A percentile compares a stretch with the other conserved stretches of the same genome.
Conservation (phyloP, 345 rosid genomes). For the Limnanthes douglasii region DNA sequence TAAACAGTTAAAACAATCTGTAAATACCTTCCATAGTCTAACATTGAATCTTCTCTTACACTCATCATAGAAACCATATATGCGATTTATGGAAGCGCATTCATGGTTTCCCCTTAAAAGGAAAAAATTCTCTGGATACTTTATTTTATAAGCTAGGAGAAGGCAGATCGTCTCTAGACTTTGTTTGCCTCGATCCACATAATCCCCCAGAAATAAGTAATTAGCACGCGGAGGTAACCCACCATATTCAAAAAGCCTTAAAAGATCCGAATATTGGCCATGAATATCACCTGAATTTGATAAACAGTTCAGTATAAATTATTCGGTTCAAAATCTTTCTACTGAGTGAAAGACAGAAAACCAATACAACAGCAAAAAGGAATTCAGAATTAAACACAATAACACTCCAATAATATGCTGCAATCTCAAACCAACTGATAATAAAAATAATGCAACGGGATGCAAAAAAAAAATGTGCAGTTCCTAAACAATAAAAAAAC, state of each 20-base stretch:
- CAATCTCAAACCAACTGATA: too few species aligned
- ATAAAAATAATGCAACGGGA: too few species aligned
- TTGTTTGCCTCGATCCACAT: conserved; percentile 65
- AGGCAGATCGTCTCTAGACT: conserved; percentile 52
- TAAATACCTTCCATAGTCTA: conserved; percentile 48
- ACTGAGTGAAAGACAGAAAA: too few species aligned
- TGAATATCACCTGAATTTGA: conserved; percentile 55
- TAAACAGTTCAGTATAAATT: too few species aligned
- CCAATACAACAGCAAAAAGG: too few species aligned
- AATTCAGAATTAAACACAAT: too few species aligned
- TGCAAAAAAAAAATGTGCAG: too few species aligned
- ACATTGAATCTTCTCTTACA: conserved; percentile 61
- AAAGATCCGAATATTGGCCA: conserved; percentile 64
- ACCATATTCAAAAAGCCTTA: conserved; percentile 66
- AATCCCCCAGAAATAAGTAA: conserved; percentile 66
- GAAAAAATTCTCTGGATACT: conserved; percentile 42
- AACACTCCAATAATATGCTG: too few species aligned
- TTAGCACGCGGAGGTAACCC: conserved; percentile 55
- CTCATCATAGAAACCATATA: conserved; percentile 50
- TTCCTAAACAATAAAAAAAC: too few species aligned
- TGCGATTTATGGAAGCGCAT: conserved; percentile 50
- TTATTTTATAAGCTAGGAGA: conserved; percentile 41
- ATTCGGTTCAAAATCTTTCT: too few species aligned
- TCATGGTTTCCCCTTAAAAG: conserved; percentile 48
- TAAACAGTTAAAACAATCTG: conserved; percentile 36